phyloP scores from a whole-genome alignment of 2,329 filamentous ascomycete genomes.

The Cordyceps farinosa region DNA sequence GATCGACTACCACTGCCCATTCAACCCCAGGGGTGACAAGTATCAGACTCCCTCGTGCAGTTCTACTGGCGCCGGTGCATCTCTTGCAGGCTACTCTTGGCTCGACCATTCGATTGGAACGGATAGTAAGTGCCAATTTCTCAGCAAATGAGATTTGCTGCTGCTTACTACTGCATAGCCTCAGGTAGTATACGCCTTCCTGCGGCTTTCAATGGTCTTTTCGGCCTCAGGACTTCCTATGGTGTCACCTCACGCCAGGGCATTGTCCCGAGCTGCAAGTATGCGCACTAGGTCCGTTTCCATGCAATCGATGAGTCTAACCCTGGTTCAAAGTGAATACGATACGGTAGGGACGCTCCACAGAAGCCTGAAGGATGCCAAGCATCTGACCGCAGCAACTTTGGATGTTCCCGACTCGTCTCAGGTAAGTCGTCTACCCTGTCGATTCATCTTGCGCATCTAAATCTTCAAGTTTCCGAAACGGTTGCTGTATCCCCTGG shows the following conservation, averaged over 20 bases:
- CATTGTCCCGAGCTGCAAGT: slow-evolving; percentile 20
- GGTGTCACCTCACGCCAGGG: too few relatives aligned
- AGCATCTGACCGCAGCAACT: slow-evolving; percentile 6
- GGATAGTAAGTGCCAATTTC: slow-evolving; percentile 22
- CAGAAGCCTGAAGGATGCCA: slow-evolving; percentile 5
- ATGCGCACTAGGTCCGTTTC: slow-evolving; percentile 1
- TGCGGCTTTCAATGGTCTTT: too few relatives aligned
- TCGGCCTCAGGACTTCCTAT: too few relatives aligned
- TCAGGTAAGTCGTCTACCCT: slow-evolving; percentile 1
- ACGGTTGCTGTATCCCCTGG: slow-evolving; percentile 6
- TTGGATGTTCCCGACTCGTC: slow-evolving; percentile 8
- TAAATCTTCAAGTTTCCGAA: slow-evolving; percentile 8
- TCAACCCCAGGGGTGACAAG: slow-evolving; percentile 30
- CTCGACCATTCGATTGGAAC: slow-evolving; percentile 25
- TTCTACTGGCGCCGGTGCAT: slow-evolving; percentile 26
- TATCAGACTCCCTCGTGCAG: slow-evolving; percentile 28
- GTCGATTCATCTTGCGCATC: background rate
- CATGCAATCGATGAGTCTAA: background rate
- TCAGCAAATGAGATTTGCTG: slow-evolving; percentile 8
- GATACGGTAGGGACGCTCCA: slow-evolving; percentile 8
- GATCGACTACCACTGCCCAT: slow-evolving; percentile 27
- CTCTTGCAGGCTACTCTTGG: slow-evolving; percentile 30
- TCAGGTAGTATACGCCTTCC: slow-evolving; percentile 5
- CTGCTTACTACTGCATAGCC: background rate
- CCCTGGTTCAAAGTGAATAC: slow-evolving; percentile 4